These are phyloP conservation scores for Ramularia endophylla DNA, from an alignment of 2,329 filamentous ascomycete genomes.

Conservation along the genomic window DNA sequence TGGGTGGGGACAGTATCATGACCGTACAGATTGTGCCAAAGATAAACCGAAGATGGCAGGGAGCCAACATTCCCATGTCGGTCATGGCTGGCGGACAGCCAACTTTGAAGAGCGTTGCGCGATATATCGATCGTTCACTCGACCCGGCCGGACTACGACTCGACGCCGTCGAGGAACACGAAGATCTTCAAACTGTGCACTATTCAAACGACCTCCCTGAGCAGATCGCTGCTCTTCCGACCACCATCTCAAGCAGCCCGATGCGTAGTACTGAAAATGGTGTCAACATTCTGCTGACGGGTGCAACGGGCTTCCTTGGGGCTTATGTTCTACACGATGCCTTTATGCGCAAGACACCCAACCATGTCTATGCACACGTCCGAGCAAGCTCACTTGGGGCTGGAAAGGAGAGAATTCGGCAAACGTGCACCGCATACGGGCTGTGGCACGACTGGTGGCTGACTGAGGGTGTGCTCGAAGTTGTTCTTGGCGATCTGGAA, in stretches of 20 bases:
- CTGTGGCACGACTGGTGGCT: constrained; percentile 70
- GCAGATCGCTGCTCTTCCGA: constrained; percentile 47
- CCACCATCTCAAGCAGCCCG: constrained; percentile 22
- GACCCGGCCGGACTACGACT: constrained; percentile 44
- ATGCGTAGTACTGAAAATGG: constrained; percentile 23
- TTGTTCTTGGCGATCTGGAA: constrained; percentile 67
- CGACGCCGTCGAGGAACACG: constrained; percentile 45
- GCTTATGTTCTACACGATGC: constrained; percentile 73
- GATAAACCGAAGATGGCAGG: constrained; percentile 56
- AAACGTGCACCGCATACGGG: constrained; percentile 68
- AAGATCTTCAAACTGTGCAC: constrained; percentile 42
- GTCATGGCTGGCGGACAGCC: constrained; percentile 61
- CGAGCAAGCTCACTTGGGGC: constrained; percentile 58
- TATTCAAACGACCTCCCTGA: constrained; percentile 51
- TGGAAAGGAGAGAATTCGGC: constrained; percentile 59
- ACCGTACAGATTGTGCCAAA: constrained; percentile 75
- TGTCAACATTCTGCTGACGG: constrained; percentile 66
- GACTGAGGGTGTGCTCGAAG: constrained; percentile 50
- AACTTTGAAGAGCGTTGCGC: constrained; percentile 53
- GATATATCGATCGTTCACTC: constrained; percentile 46
- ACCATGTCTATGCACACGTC: constrained; percentile 67
- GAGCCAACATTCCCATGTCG: constrained; percentile 63
- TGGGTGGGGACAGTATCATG: constrained; percentile 74
- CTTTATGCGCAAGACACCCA: constrained; percentile 49
- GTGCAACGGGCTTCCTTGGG: constrained; percentile 85